Base-by-base conservation (phyloP, 768 basidiomycete species). In the Fomitopsis serialis region DNA sequence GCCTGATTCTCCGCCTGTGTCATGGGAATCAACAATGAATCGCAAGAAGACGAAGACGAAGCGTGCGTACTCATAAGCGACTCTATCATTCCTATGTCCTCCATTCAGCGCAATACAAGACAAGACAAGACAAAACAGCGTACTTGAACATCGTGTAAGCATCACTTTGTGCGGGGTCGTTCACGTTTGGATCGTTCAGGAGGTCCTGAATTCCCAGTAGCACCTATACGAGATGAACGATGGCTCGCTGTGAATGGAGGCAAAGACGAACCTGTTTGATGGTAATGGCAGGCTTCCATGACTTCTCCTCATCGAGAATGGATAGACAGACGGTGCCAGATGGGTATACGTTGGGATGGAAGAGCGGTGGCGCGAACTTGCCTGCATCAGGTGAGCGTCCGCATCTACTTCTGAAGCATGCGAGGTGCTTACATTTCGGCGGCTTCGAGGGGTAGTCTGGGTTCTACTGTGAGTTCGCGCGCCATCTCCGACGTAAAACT, bases 81-180 rank as follows among this genome's bases (percentile, higher is more conserved):
- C 73, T 63, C 90, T 91, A 73, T 98, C 96, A 65, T 95, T 98
- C 77, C 95, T 97, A 27, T 12, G n/a, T 3, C 22, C 40, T 12
- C 37, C 42, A 52, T 42, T 35, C 32, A 46, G 21, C 34, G 46
- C 11, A 48, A 27, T n/a, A 17, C 11, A 15, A 24, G 56, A 19
- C 34, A 11, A 36, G 27, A 50, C 55, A 45, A 29, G n/a, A 42
- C 8, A 7, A 24, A 42, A 15, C 48, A 21, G 74, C 92, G 63
- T 61, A 96, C 95, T 96, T 97, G 79, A 94, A 98, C 86, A 97
- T 90, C 29, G 92, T 95, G 70, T 98, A 98, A 11, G 97, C 97
- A 61, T 98, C 96, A 52, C 94, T 93, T 67, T 99, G 97, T 1
- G 97, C 97, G 7, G 97, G 97, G 72, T 99, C 97, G 54, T 88